A percentile compares a stretch with the other conserved stretches of the same genome.
phyloP scores from a whole-genome alignment of 768 basidiomycete species.

The Candolleomyces eurysporus region DNA sequence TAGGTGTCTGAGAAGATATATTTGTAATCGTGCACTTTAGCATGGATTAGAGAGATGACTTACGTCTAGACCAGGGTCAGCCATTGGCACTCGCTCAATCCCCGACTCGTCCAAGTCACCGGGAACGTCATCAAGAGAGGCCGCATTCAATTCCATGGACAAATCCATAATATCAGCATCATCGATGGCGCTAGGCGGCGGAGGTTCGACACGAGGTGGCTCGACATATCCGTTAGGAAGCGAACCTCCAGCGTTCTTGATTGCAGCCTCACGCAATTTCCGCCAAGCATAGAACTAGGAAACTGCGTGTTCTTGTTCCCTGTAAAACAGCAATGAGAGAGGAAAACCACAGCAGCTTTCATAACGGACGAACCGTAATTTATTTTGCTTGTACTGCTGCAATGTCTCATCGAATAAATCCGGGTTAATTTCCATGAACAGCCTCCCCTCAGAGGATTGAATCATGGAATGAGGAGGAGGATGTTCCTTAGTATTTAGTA shows the following conservation, averaged over 20 bases:
- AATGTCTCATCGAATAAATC: slow-evolving; percentile 93
- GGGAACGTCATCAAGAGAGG: slow-evolving; percentile 71
- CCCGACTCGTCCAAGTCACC: slow-evolving; percentile 77
- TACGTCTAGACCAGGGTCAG: slow-evolving; percentile 86
- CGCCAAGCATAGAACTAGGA: slow-evolving; percentile 89
- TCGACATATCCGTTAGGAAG: slow-evolving; percentile 72
- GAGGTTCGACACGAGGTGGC: slow-evolving; percentile 69
- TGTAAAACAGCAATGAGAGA: slow-evolving; percentile 39
- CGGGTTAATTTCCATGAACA: slow-evolving; percentile 99
- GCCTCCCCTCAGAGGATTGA: no score
- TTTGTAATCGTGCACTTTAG: background rate
- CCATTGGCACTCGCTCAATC: slow-evolving; percentile 87
- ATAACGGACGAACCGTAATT: slow-evolving; percentile 64
- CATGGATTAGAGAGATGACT: slow-evolving; percentile 29
- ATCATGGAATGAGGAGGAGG: no score
- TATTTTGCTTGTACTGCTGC: slow-evolving; percentile 88
- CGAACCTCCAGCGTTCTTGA: slow-evolving; percentile 67
- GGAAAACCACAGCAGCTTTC: background rate
- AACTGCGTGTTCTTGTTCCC: slow-evolving; percentile 86
- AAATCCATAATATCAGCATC: slow-evolving; percentile 87
- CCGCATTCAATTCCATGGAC: slow-evolving; percentile 84
- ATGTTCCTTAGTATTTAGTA: no score
- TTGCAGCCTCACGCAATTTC: slow-evolving; percentile 73
- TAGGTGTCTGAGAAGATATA: slow-evolving; percentile 46
- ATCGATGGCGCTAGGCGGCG: slow-evolving; percentile 72